Conservation (phyloP, 2,329 filamentous ascomycete species). For the Myriosclerotinia scirpicola region DNA sequence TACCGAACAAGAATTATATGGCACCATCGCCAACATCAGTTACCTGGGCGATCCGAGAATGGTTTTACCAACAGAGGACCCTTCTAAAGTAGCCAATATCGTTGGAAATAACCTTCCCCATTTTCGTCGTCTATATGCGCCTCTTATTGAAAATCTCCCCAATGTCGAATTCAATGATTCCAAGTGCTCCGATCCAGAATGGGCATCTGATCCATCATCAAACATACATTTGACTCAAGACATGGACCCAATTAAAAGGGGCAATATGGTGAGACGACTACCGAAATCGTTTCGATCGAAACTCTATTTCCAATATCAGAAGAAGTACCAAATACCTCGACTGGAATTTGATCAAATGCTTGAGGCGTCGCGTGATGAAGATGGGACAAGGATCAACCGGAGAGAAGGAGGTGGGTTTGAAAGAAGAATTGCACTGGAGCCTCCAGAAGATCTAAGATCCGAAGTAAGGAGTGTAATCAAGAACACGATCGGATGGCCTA, state of each 20-base stretch:
- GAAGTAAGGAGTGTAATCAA: slow-evolving; percentile 76
- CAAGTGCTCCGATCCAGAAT: slow-evolving; percentile 56
- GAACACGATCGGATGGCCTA: slow-evolving; percentile 90
- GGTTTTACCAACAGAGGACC: slow-evolving; percentile 85
- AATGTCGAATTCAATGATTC: slow-evolving; percentile 78
- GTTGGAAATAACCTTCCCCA: slow-evolving; percentile 87
- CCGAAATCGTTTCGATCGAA: slow-evolving; percentile 84
- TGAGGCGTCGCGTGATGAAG: slow-evolving; percentile 69
- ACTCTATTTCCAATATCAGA: slow-evolving; percentile 92
- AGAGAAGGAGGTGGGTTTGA: slow-evolving; percentile 84
- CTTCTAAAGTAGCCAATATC: slow-evolving; percentile 90
- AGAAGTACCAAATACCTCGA: slow-evolving; percentile 81
- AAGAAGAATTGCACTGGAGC: slow-evolving; percentile 72
- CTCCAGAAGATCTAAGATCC: slow-evolving; percentile 63
- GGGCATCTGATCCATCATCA: slow-evolving; percentile 61
- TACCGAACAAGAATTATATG: slow-evolving; percentile 84
- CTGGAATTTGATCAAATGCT: slow-evolving; percentile 85
- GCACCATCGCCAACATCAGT: slow-evolving; percentile 85
- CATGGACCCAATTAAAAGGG: slow-evolving; percentile 86
- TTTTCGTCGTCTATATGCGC: slow-evolving; percentile 88
- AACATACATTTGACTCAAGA: slow-evolving; percentile 78
- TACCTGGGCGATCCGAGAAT: slow-evolving; percentile 98
- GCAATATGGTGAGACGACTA: slow-evolving; percentile 93
- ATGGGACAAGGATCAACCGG: slow-evolving; percentile 65
- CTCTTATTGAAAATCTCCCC: slow-evolving; percentile 83